phyloP scores from a whole-genome alignment of 2,329 filamentous ascomycete genomes.

The Xenoacremonium recifei region DNA sequence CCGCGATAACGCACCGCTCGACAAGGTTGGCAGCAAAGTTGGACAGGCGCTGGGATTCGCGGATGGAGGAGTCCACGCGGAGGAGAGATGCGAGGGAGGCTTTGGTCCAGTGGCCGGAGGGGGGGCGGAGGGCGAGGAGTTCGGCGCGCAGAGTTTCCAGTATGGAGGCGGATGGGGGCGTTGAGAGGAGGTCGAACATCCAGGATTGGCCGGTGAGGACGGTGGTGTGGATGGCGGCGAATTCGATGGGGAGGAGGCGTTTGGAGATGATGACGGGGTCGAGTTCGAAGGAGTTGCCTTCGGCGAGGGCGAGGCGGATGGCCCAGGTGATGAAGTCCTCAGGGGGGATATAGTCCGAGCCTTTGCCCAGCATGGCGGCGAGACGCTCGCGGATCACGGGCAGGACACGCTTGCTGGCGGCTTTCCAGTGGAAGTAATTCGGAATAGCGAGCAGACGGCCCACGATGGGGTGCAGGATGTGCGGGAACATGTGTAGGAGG shows the following conservation, averaged over 20 bases:
- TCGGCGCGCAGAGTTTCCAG: slow-evolving; percentile 44
- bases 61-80: slow-evolving; percentile 50
- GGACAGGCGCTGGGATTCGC: slow-evolving; percentile 50
- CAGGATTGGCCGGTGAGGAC: slow-evolving; percentile 48
- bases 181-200: slow-evolving; percentile 45
- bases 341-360: slow-evolving; percentile 39
- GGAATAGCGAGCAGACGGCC: slow-evolving; percentile 43
- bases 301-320: slow-evolving; percentile 48
- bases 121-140: slow-evolving; percentile 24
- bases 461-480: slow-evolving; percentile 47
- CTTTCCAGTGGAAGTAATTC: slow-evolving; percentile 47
- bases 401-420: slow-evolving; percentile 38
- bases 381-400: slow-evolving; percentile 52
- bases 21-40: slow-evolving; percentile 46
- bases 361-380: slow-evolving; percentile 41
- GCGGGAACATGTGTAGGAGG: slow-evolving; percentile 45
- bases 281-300: slow-evolving; percentile 42
- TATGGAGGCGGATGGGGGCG: slow-evolving; percentile 32
- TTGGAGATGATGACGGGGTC: slow-evolving; percentile 47
- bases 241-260: slow-evolving; percentile 54
- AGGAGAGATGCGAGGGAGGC: slow-evolving; percentile 40
- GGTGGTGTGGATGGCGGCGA: slow-evolving; percentile 59
- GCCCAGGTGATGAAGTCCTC: slow-evolving; percentile 60
- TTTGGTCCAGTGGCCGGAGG: slow-evolving; percentile 45
- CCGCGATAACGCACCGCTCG: slow-evolving; percentile 43